Base-by-base conservation (phyloP, 345 rosid genomes). In the Reutealis trisperma region DNA sequence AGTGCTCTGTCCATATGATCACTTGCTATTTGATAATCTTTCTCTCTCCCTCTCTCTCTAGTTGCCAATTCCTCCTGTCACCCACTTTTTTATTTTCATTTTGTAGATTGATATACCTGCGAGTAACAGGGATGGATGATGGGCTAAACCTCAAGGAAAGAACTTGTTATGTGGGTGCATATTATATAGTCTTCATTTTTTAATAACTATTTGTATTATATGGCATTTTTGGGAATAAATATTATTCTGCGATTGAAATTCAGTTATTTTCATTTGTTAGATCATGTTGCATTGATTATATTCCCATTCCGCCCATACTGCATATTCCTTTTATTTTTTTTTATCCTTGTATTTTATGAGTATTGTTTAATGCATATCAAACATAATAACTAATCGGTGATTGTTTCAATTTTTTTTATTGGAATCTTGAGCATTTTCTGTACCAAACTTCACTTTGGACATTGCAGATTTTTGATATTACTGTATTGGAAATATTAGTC, bases 111-210 rank as follows among this genome's bases (percentile, higher is more conserved):
- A 86, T 90, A 76, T 92, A 93, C 82, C 94, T 95, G 54, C 90
- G 89, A 84, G 99, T 96, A 67, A 90, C 92, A 57, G 99, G 98
- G 80, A 96, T 96, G 99, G 92, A 92, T 73, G 92, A 93, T 68
- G 97, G 96, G 62, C 77, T 96, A 78, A 89, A 80, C 84, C 84
- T 89, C 86, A 93, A 92, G 87, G 99, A 96, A 87, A 92, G 99
- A 80, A 81, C 92, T 80, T 88, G 83, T 75, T 92, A 84, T 81
- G 99, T 96, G 85, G 85, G 94, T 85, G 58, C 42, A 22, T 8
- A 45, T 13, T n/a, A 59, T 15, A 34, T 62, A 14, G 22, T 3
- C 1, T 67, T 58, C 15, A 13, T 25, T 27, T 63, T 32, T 52
- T 55, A 15, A 27, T 37, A 8, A 51, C 72, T 41, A 24, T 44